Percentiles rank a stretch among this genome's conserved stretches.
These are phyloP conservation scores for Talaromyces trachyspermus DNA, from an alignment of 495 filamentous ascomycete species.

Conservation along the genomic window DNA sequence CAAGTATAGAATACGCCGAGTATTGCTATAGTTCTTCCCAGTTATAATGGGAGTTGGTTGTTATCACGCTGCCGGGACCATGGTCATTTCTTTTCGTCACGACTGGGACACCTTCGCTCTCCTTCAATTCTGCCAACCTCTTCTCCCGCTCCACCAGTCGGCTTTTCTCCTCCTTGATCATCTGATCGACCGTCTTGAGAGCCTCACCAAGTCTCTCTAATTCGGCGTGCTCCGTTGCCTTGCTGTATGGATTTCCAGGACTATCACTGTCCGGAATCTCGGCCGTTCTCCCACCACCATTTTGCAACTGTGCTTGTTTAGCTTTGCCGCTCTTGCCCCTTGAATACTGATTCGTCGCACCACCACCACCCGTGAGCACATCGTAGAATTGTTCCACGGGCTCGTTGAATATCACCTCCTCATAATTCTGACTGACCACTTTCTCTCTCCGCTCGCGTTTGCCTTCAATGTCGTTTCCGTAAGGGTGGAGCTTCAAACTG, in stretches of 20 bases:
- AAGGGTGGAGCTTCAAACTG: conserved; percentile 84
- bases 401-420: conserved; percentile 94
- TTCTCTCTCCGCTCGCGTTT: conserved; percentile 56
- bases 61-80: too few species aligned
- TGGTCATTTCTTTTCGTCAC: conserved; percentile 37
- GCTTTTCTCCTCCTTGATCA: conserved; percentile 61
- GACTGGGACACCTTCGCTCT: conserved; percentile 40
- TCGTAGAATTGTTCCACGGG: conserved; percentile 86
- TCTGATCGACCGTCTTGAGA: conserved; percentile 61
- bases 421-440: conserved; percentile 70
- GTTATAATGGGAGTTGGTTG: too few species aligned
- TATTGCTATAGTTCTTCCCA: too few species aligned
- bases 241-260: conserved; percentile 64
- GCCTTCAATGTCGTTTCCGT: conserved; percentile 70
- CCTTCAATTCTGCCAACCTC: conserved; percentile 54
- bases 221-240: conserved; percentile 65
- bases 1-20: too few species aligned
- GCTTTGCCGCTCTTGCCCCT: conserved; percentile 42
- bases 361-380: conserved; percentile 58
- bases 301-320: conserved; percentile 31
- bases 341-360: conserved; percentile 21
- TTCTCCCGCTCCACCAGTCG: conserved; percentile 55
- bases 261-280: conserved; percentile 60
- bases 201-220: conserved; percentile 49
- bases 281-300: conserved; percentile 53